These are phyloP conservation scores for Fraxinus pennsylvanica DNA, from an alignment of 257 asterid genomes.

Conservation along the genomic window DNA sequence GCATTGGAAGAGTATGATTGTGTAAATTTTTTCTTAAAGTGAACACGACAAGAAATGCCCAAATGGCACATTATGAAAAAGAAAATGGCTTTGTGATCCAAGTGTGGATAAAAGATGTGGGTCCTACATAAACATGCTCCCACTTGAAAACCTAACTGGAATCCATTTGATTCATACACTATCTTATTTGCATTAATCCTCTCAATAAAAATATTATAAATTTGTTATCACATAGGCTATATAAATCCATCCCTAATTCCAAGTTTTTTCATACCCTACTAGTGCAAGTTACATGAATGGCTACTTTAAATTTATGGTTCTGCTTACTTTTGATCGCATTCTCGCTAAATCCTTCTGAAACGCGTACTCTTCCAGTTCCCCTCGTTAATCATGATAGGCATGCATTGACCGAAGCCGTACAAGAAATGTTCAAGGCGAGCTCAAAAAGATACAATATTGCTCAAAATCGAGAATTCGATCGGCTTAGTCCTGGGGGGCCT, in stretches of 20 bases:
- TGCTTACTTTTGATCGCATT: conserved; percentile 28
- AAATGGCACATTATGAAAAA: conserved; percentile 5
- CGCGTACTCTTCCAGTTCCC: conserved; percentile 21
- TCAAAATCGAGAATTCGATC: conserved; percentile 22
- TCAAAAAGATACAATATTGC: conserved; percentile 24
- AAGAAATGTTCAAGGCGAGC: conserved; percentile 30
- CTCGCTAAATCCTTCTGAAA: conserved; percentile 12
- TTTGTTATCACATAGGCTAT: conserved; percentile 13
- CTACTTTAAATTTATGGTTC: conserved; percentile 24
- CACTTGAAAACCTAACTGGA: conserved; percentile 21
- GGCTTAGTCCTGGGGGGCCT: conserved; percentile 54
- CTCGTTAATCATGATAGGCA: neutral
- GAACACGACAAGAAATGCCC: neutral
- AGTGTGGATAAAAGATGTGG: neutral
- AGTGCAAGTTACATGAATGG: conserved; percentile 23
- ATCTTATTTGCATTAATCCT: conserved; percentile 12
- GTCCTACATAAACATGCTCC: too few relatives aligned
- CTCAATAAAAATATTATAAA: neutral
- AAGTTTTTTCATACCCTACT: too few relatives aligned
- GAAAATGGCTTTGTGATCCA: conserved; percentile 13
- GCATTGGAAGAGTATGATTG: neutral
- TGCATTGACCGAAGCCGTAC: conserved; percentile 34
- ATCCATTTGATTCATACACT: conserved; percentile 4
- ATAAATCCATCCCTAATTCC: conserved; percentile 15
- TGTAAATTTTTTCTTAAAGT: neutral